These are phyloP conservation scores for Kodamaea arcana DNA, from an alignment of 1,139 yeast species.

Conservation along the genomic window DNA sequence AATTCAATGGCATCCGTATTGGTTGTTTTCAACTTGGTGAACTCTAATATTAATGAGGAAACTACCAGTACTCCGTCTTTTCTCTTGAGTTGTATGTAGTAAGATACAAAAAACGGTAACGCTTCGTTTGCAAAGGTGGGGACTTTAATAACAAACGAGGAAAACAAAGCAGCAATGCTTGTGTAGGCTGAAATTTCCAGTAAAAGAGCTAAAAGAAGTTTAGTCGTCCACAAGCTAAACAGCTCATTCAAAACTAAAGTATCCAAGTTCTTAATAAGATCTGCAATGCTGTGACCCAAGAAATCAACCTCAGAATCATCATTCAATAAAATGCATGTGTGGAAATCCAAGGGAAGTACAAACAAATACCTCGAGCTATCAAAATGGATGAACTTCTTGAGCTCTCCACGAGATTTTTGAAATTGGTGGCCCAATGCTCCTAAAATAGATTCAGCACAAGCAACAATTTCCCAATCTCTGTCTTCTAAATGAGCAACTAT, in stretches of 20 bases:
- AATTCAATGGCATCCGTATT: constrained; percentile 21
- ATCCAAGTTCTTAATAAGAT: constrained; percentile 12
- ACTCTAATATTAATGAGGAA: constrained; percentile 1
- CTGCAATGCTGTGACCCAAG: constrained; percentile 13
- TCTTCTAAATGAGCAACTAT: constrained; percentile 9
- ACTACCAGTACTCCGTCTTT: constrained; percentile 8
- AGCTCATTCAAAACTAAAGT: constrained; percentile 3
- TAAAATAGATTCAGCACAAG: constrained; percentile 34
- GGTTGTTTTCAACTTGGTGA: constrained; percentile 8
- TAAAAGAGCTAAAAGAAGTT: constrained; percentile 30
- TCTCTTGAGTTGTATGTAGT: constrained; percentile 16
- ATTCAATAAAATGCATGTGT: constrained; percentile 29
- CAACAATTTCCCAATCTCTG: constrained; percentile 16
- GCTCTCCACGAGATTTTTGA: constrained; percentile 12
- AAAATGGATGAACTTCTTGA: constrained; percentile 17
- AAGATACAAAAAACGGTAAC: constrained; percentile 24
- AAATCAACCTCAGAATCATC: constrained; percentile 16
- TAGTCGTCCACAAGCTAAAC: constrained; percentile 26
- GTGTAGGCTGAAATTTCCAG: constrained; percentile 26
- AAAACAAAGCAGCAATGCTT: constrained; percentile 21
- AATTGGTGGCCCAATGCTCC: constrained; percentile 33
- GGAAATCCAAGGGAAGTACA: constrained; percentile 31
- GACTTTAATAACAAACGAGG: constrained; percentile 22
- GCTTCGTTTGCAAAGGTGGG: constrained; percentile 19
- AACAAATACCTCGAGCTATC: constrained; percentile 13